Conservation (phyloP, 768 basidiomycete genomes). For the Amanita rimosa region DNA sequence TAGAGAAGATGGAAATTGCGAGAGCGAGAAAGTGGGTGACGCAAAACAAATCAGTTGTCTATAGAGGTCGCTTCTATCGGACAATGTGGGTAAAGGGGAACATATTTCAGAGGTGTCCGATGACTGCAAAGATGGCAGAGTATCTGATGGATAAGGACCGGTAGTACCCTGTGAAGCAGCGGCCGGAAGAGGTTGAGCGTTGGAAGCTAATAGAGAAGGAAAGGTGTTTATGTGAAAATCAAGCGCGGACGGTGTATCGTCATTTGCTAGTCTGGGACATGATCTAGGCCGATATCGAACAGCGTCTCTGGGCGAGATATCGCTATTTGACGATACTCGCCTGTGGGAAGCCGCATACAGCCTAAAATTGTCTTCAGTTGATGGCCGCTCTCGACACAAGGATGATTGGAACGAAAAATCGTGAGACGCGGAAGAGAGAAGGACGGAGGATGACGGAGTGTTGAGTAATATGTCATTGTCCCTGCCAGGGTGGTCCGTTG, state of each 20-base stretch:
- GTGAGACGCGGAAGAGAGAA: background rate
- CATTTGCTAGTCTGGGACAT: background rate
- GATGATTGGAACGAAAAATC: background rate
- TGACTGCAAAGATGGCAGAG: background rate
- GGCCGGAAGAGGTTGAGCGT: background rate
- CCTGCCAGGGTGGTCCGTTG: no score
- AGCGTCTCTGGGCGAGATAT: background rate
- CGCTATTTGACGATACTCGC: background rate
- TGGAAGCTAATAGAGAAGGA: background rate
- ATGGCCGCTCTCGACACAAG: background rate
- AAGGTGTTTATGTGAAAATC: slow-evolving; percentile 6
- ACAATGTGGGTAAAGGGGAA: background rate
- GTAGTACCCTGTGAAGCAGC: background rate
- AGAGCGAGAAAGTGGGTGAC: background rate
- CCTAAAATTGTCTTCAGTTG: background rate
- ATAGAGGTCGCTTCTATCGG: background rate
- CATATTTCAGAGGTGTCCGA: background rate
- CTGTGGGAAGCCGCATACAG: background rate
- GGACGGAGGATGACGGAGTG: background rate
- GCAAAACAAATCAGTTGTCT: background rate
- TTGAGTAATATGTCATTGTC: background rate
- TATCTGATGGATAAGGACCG: background rate
- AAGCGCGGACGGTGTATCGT: slow-evolving; percentile 5
- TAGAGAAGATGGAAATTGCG: background rate
- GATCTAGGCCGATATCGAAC: background rate